phyloP scores from a whole-genome alignment of 768 basidiomycete genomes.

The Butyriboletus loyo region DNA sequence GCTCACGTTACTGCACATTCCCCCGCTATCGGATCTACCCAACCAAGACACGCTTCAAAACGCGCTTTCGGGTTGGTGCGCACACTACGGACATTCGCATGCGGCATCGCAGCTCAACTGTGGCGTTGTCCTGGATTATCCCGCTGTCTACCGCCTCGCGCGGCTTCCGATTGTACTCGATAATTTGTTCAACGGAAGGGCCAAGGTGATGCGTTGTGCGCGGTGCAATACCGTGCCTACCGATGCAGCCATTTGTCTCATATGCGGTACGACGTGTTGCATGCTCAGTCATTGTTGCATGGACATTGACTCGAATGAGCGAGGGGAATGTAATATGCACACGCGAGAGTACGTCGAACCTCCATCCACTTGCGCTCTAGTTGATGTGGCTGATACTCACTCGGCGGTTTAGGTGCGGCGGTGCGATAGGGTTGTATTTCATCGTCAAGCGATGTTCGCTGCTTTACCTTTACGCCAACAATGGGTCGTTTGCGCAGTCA shows the following conservation, averaged over 20 bases:
- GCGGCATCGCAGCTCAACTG: slow-evolving; percentile 76
- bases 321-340: slow-evolving; percentile 96
- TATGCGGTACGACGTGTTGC: slow-evolving; percentile 86
- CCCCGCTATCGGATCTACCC: slow-evolving; percentile 73
- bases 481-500: slow-evolving; percentile 83
- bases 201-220: slow-evolving; percentile 69
- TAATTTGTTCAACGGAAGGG: slow-evolving; percentile 71
- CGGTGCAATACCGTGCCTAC: slow-evolving; percentile 76
- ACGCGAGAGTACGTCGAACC: slow-evolving; percentile 74
- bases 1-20: slow-evolving; percentile 71
- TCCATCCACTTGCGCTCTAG: background rate
- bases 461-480: slow-evolving; percentile 82
- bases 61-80: slow-evolving; percentile 87
- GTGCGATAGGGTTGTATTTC: slow-evolving; percentile 85
- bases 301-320: slow-evolving; percentile 50
- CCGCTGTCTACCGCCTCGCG: slow-evolving; percentile 77
- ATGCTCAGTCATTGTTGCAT: slow-evolving; percentile 91
- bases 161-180: slow-evolving; percentile 81
- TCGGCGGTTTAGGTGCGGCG: slow-evolving; percentile 67
- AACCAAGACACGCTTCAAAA: slow-evolving; percentile 86
- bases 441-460: slow-evolving; percentile 90
- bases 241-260: slow-evolving; percentile 87
- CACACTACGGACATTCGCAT: slow-evolving; percentile 81
- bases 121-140: slow-evolving; percentile 78
- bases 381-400: background rate